Evolutionary conservation across 2,329 filamentous ascomycete species (phyloP).

Genomic region (Trichoderma polysporum): DNA sequence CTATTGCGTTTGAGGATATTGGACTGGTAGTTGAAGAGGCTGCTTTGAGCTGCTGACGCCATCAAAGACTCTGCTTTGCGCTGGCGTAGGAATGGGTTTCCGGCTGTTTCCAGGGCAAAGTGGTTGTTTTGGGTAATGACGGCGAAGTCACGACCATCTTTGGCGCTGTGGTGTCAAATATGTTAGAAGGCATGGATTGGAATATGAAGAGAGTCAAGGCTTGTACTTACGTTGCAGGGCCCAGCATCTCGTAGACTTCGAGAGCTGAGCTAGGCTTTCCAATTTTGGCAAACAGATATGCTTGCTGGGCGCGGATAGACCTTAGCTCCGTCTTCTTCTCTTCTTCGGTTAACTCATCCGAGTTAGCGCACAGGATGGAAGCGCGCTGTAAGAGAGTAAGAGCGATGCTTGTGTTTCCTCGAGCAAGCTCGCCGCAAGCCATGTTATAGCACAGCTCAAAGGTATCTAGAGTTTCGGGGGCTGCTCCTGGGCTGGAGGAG

Average conservation of each 20-base stretch:
- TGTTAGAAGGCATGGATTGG: neutral
- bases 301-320: conserved; percentile 74
- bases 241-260: conserved; percentile 60
- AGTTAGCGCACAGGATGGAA: conserved; percentile 67
- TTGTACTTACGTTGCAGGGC: conserved; percentile 57
- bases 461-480: conserved; percentile 62
- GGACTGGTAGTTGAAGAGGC: conserved; percentile 70
- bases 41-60: conserved; percentile 55
- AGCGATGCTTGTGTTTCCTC: conserved; percentile 64
- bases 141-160: conserved; percentile 60
- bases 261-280: conserved; percentile 66
- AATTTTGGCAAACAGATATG: conserved; percentile 67
- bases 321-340: conserved; percentile 74
- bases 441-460: conserved; percentile 84
- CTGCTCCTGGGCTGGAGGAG: conserved; percentile 41
- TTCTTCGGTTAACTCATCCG: conserved; percentile 70
- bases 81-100: conserved; percentile 69
- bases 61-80: conserved; percentile 58
- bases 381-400: conserved; percentile 68
- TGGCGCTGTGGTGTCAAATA: neutral
- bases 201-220: neutral
- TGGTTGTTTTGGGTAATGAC: conserved; percentile 67
- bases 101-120: conserved; percentile 41
- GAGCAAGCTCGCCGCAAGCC: conserved; percentile 70
- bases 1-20: conserved; percentile 58